Evolutionary conservation across 2,329 filamentous ascomycete species (phyloP).

Genomic region (Chaetomium strumarium): DNA sequence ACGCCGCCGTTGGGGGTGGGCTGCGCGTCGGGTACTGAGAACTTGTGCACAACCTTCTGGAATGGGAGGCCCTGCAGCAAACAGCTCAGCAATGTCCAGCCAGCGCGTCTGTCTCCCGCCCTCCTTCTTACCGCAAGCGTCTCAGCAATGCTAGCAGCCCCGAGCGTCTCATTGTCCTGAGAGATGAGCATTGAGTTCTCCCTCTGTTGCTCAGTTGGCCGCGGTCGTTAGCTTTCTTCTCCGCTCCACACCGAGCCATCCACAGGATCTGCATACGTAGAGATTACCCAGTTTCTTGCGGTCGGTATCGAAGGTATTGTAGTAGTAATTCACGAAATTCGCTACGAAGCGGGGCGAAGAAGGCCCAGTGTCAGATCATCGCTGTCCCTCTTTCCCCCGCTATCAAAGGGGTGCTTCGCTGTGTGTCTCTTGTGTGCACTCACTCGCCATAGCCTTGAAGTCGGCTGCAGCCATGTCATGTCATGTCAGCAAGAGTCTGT

Average conservation of each 20-base stretch:
- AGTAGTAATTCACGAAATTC: constrained; percentile 88
- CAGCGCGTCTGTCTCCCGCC: background rate
- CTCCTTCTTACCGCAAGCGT: constrained; percentile 66
- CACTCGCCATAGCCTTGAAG: constrained; percentile 44
- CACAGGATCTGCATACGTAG: constrained; percentile 60
- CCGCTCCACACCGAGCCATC: background rate
- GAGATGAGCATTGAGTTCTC: constrained; percentile 90
- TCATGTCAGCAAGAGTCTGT: constrained; percentile 3
- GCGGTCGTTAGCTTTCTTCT: background rate
- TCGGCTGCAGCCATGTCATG: constrained; percentile 33
- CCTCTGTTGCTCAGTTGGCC: constrained; percentile 47
- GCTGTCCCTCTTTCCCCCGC: background rate
- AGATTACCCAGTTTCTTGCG: constrained; percentile 60
- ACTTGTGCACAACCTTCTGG: constrained; percentile 70
- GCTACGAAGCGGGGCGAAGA: constrained; percentile 45
- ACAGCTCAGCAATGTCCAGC: constrained; percentile 4
- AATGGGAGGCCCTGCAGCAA: constrained; percentile 64
- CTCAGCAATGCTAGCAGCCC: constrained; percentile 61
- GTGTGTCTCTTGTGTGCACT: constrained; percentile 25
- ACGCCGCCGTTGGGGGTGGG: constrained; percentile 66
- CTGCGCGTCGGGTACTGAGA: constrained; percentile 77
- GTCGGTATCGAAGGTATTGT: constrained; percentile 75
- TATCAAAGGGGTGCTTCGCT: too few species aligned
- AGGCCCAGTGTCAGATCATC: constrained; percentile 6
- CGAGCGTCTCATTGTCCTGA: constrained; percentile 63